phyloP scores from a whole-genome alignment of 208 protist genomes.

The Trypanosoma brucei region DNA sequence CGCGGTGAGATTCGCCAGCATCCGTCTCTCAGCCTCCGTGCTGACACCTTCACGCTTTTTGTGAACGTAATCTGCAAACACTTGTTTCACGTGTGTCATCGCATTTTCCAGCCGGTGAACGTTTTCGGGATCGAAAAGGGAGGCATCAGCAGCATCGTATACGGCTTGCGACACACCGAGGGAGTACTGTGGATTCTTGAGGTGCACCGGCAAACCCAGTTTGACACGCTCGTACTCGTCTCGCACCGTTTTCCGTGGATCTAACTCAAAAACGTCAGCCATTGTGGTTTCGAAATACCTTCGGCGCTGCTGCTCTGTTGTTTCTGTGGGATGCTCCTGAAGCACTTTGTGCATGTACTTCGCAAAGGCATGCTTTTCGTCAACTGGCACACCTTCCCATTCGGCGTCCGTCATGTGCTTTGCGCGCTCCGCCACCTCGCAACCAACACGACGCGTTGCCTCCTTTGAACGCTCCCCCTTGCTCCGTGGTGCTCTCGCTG shows the following conservation, averaged over 20 bases:
- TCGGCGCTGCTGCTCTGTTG: constrained; percentile 79
- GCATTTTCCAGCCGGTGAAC: constrained; percentile 67
- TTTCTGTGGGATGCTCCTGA: constrained; percentile 56
- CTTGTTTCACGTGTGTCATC: constrained; percentile 80
- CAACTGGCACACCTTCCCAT: constrained; percentile 73
- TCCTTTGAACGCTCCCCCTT: constrained; percentile 36
- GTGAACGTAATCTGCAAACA: constrained; percentile 80
- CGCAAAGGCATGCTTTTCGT: constrained; percentile 75
- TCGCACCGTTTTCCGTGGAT: constrained; percentile 46
- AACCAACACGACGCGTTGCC: constrained; percentile 30
- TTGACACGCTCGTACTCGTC: constrained; percentile 80
- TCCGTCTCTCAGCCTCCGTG: constrained; percentile 69
- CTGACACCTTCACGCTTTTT: constrained; percentile 71
- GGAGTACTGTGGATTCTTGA: constrained; percentile 64
- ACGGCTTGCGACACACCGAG: constrained; percentile 75
- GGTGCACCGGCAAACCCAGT: constrained; percentile 64
- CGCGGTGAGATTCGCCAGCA: constrained; percentile 65
- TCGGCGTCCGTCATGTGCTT: constrained; percentile 73
- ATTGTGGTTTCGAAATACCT: constrained; percentile 86
- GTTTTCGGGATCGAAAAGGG: constrained; percentile 67
- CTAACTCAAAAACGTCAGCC: constrained; percentile 60
- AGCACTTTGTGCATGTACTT: constrained; percentile 65
- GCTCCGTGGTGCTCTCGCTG: constrained; percentile 20
- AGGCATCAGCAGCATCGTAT: constrained; percentile 63
- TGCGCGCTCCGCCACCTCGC: constrained; percentile 52